Evolutionary conservation across 176 grass and related monocot genomes (phyloP), one percentile per base, ranked within the genome.

Genomic region (Triticum turgidum): DNA sequence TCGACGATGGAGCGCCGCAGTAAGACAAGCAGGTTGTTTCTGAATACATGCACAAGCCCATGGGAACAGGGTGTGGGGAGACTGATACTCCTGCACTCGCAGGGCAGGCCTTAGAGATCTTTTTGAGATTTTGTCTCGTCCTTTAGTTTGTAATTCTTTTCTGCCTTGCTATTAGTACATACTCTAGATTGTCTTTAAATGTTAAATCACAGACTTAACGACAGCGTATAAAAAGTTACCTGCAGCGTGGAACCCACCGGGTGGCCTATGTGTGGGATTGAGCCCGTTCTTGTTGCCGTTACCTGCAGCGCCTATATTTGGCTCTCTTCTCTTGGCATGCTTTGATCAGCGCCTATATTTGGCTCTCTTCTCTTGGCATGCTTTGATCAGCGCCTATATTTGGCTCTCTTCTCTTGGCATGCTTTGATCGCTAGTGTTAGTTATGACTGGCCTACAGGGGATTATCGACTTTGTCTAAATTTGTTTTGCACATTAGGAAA

Each of bases 1-100:
- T 94, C 17, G 91, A 93, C 11, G 92, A 97, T 3, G 87, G 88
- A 2, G 88, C 49, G 30, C 82, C 80, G 30, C 83, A 87, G 78
- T 84, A 42, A 78, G 65, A 27, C 33, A 21, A 51, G 67, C 10
- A 4, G n/a, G 11, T 69, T 61, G 22, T 68, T 88, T 45, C 80
- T 32, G 68, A 88, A 64, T 59, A 65, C 45, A 80, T 61, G 79
- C 47, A 25, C 73, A 69, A 18, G 64, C 64, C 27, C 73, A 77
- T 41, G 68, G 64, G 73, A 69, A 29, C 58, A 84, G 63, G 62
- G 7, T 65, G 61, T 56, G 71, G 58, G 39, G 6, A 63, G 38
- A 29, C 25, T 76, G 71, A 76, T 76, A 58, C 69, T 34, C 82
- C 70, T 38, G 20, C 38, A 35, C 42, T 54, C 77, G 14, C 66